Conservation (phyloP, 805 yeast genomes). For the Myxozyma neglecta region DNA sequence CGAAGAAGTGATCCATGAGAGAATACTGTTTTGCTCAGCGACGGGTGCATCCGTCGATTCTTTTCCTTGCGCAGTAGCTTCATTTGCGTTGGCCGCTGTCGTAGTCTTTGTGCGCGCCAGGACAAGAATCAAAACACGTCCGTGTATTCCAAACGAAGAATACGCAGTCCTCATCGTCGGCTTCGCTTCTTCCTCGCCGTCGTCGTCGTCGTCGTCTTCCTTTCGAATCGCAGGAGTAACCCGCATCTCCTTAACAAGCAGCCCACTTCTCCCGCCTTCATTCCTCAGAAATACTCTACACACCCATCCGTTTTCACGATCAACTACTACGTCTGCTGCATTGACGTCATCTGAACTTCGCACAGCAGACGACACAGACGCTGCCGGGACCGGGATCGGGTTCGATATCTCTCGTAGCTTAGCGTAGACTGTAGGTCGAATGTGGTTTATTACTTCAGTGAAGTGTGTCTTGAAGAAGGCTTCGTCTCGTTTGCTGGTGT, state of each 20-base stretch:
- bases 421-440: slow-evolving; percentile 1
- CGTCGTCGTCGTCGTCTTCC: slow-evolving; percentile 5
- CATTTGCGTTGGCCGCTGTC: neutral
- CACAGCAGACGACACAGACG: no score
- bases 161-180: slow-evolving; percentile 13
- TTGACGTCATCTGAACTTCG: neutral
- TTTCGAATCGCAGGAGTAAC: neutral
- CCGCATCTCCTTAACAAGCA: slow-evolving; percentile 5
- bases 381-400: no score
- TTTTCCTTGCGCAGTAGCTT: no score
- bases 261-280: neutral
- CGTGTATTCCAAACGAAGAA: slow-evolving; percentile 10
- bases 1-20: neutral
- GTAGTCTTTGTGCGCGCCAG: neutral
- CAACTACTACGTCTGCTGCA: neutral
- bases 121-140: slow-evolving; percentile 7
- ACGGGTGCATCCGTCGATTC: neutral
- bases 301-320: slow-evolving; percentile 4
- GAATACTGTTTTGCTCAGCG: neutral
- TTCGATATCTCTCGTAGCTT: neutral
- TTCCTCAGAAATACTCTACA: slow-evolving; percentile 6
- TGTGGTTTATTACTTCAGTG: neutral
- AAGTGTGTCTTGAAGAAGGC: neutral
- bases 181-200: slow-evolving; percentile 4
- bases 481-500: neutral